These are phyloP conservation scores for Leptographium radiaticola DNA, from an alignment of 2,329 filamentous ascomycete species.

Conservation along the genomic window DNA sequence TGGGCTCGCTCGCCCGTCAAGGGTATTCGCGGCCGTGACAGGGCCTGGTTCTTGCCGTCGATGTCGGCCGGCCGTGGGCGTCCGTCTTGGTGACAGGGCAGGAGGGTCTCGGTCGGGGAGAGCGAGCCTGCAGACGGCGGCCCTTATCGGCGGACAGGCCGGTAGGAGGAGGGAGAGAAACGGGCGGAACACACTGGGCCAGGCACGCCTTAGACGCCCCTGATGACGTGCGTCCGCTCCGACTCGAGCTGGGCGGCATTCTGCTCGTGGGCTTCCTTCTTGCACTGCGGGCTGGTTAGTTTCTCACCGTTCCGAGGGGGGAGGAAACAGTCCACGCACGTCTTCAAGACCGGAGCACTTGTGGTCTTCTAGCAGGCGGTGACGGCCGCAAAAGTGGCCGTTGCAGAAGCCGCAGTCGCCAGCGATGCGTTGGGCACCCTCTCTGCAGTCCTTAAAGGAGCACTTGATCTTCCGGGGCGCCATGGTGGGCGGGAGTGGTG, in stretches of 20 bases:
- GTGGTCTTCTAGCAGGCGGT: slow-evolving; percentile 87
- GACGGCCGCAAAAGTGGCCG: slow-evolving; percentile 89
- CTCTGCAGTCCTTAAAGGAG: slow-evolving; percentile 79
- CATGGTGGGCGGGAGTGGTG: slow-evolving; percentile 24
- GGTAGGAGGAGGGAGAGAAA: not conserved
- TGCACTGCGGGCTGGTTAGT: slow-evolving; percentile 45
- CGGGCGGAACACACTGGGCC: not conserved
- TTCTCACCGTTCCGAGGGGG: not conserved
- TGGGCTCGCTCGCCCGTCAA: too few relatives aligned
- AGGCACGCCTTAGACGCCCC: slow-evolving; percentile 54
- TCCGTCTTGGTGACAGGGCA: too few relatives aligned
- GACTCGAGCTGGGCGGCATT: slow-evolving; percentile 87
- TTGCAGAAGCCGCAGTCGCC: slow-evolving; percentile 94
- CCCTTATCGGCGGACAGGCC: not conserved
- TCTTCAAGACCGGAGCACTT: slow-evolving; percentile 87
- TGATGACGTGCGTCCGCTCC: slow-evolving; percentile 88
- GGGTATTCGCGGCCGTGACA: too few relatives aligned
- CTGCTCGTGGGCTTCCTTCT: slow-evolving; percentile 89
- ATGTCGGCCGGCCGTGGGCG: too few relatives aligned
- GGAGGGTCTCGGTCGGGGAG: too few relatives aligned
- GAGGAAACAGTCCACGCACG: slow-evolving; percentile 32
- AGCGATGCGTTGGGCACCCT: slow-evolving; percentile 80
- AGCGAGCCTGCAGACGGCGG: not conserved
- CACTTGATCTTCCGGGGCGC: slow-evolving; percentile 72
- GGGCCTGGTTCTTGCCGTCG: too few relatives aligned